Conservation (phyloP, 2,329 filamentous ascomycete species). For the Pseudogymnoascus sp. region DNA sequence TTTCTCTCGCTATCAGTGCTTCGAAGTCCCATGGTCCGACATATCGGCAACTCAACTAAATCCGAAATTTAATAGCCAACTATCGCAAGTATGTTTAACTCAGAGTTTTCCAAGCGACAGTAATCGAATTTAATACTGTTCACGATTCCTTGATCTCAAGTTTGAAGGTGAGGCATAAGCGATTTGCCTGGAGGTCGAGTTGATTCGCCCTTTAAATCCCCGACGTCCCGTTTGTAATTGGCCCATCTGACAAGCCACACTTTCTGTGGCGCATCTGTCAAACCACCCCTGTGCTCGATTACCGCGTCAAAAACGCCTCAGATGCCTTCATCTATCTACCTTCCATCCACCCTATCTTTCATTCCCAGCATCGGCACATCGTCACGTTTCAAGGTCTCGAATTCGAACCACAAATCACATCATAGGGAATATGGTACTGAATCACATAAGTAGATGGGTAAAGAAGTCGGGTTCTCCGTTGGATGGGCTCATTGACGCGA, state of each 20-base stretch:
- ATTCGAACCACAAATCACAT: background rate
- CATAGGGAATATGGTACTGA: background rate
- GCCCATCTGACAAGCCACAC: background rate
- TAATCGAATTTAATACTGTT: background rate
- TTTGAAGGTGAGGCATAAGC: background rate
- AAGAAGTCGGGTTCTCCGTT: background rate
- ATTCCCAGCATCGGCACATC: background rate
- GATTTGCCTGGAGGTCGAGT: no score
- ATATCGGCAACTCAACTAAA: background rate
- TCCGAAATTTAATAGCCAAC: background rate
- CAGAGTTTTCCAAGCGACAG: background rate
- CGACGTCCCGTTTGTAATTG: background rate
- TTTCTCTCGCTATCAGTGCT: background rate
- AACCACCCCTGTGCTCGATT: background rate
- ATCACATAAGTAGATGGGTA: background rate
- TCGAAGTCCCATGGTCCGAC: background rate
- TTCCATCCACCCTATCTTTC: background rate
- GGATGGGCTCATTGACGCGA: background rate
- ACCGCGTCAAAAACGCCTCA: background rate
- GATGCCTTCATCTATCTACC: background rate
- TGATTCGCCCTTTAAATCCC: background rate
- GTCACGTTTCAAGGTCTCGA: background rate
- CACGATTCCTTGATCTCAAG: background rate
- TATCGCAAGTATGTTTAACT: background rate
- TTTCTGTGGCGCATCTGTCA: background rate